A percentile compares a stretch with the other conserved stretches of the same genome.
These are phyloP conservation scores for Mycocentrospora acerina DNA, from an alignment of 2,329 filamentous ascomycete genomes.

Conservation along the genomic window DNA sequence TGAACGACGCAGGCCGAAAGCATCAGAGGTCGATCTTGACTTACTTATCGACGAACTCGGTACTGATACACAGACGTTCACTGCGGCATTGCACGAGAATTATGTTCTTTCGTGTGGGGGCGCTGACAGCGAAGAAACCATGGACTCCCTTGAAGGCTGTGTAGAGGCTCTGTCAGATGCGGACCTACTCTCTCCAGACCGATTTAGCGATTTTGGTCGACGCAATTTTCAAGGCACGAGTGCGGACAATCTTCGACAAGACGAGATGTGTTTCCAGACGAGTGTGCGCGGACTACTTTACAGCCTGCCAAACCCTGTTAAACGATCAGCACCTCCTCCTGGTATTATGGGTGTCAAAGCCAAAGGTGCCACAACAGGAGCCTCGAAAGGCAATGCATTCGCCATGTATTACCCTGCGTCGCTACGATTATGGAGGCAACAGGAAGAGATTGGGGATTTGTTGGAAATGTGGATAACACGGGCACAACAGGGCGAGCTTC, in stretches of 20 bases:
- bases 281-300: constrained; percentile 86
- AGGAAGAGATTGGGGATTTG: constrained; percentile 76
- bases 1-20: constrained; percentile 46
- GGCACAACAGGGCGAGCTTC: constrained; percentile 48
- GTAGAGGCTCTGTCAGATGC: constrained; percentile 84
- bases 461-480: constrained; percentile 69
- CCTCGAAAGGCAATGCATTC: constrained; percentile 60
- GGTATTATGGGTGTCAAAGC: constrained; percentile 40
- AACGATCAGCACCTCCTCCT: constrained; percentile 51
- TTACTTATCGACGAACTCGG: constrained; percentile 88
- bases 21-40: constrained; percentile 56
- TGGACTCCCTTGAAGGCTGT: constrained; percentile 81
- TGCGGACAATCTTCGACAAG: constrained; percentile 79
- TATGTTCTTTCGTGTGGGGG: constrained; percentile 80
- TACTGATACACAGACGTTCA: constrained; percentile 86
- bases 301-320: constrained; percentile 81
- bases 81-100: constrained; percentile 90
- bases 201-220: constrained; percentile 61
- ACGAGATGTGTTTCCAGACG: constrained; percentile 91
- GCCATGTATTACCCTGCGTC: constrained; percentile 93
- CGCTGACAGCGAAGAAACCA: constrained; percentile 59
- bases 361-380: constrained; percentile 19
- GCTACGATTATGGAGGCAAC: constrained; percentile 78
- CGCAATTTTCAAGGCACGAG: constrained; percentile 51
- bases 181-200: constrained; percentile 78